These are phyloP conservation scores for Mycosphaerelloides madeirae DNA, from an alignment of 2,329 filamentous ascomycete genomes.

Conservation along the genomic window DNA sequence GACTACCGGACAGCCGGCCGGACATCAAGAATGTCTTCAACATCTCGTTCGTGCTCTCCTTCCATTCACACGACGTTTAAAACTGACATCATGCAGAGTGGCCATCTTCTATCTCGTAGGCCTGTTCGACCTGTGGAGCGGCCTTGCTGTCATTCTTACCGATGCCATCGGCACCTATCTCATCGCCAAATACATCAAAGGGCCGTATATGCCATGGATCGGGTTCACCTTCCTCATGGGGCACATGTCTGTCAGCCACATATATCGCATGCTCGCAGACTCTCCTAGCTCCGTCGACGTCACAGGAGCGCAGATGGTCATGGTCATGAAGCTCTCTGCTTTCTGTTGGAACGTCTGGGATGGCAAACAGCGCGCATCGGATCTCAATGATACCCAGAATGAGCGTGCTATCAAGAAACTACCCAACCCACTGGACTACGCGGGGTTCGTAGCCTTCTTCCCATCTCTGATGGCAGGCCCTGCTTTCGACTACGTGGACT, in stretches of 20 bases:
- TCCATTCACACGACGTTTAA: neutral
- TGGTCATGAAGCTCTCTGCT: slow-evolving; percentile 93
- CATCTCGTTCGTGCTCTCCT: slow-evolving; percentile 54
- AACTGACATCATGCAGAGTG: slow-evolving; percentile 47
- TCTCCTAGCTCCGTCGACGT: slow-evolving; percentile 71
- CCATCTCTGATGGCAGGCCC: slow-evolving; percentile 84
- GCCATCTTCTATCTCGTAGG: slow-evolving; percentile 89
- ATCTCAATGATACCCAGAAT: slow-evolving; percentile 83
- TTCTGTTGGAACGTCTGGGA: slow-evolving; percentile 99
- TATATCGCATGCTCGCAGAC: slow-evolving; percentile 69
- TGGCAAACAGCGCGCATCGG: slow-evolving; percentile 69
- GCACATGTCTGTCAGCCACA: slow-evolving; percentile 88
- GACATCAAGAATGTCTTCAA: slow-evolving; percentile 84
- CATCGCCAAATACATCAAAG: slow-evolving; percentile 77
- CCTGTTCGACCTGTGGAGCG: slow-evolving; percentile 87
- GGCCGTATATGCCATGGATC: slow-evolving; percentile 96
- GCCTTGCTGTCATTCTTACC: slow-evolving; percentile 71
- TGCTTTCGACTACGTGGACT: slow-evolving; percentile 91
- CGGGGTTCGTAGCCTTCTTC: slow-evolving; percentile 93
- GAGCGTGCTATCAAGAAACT: slow-evolving; percentile 71
- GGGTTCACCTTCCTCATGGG: slow-evolving; percentile 92
- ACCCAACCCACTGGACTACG: slow-evolving; percentile 72
- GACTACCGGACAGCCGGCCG: slow-evolving; percentile 79
- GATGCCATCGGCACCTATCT: slow-evolving; percentile 74
- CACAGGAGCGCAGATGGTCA: slow-evolving; percentile 92